phyloP scores from a whole-genome alignment of 306 rosid species.

The Prunus salicina region DNA sequence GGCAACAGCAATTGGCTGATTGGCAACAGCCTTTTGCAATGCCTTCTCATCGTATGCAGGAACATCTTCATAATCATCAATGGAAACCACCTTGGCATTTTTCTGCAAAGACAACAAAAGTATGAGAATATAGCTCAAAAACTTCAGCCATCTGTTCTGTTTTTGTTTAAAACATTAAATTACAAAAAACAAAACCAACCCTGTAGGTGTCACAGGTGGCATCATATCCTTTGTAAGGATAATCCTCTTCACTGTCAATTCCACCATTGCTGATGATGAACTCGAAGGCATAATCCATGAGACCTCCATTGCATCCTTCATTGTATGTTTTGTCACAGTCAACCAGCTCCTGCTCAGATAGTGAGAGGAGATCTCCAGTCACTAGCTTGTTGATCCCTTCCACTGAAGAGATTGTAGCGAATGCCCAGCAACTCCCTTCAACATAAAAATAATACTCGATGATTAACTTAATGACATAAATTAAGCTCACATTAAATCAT shows the following conservation, averaged over 20 bases:
- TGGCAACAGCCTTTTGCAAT: constrained; percentile 65
- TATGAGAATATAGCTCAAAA: neutral
- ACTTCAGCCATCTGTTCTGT: no score
- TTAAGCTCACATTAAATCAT: no score
- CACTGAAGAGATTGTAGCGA: constrained; percentile 63
- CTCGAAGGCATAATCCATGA: constrained; percentile 72
- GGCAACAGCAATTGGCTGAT: constrained; percentile 78
- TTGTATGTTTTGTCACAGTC: constrained; percentile 73
- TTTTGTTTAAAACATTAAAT: no score
- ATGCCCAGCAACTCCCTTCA: constrained; percentile 97
- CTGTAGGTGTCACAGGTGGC: constrained; percentile 53
- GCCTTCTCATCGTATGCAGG: constrained; percentile 58
- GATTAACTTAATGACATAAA: neutral
- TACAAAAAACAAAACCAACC: constrained; percentile 36
- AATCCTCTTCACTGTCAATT: constrained; percentile 77
- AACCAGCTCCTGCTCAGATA: constrained; percentile 87
- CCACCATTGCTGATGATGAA: constrained; percentile 84
- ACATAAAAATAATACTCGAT: neutral
- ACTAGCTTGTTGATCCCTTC: constrained; percentile 85
- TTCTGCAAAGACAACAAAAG: constrained; percentile 36
- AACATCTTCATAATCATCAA: constrained; percentile 68
- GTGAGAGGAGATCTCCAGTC: constrained; percentile 65
- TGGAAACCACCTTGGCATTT: constrained; percentile 71
- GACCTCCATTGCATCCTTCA: constrained; percentile 81
- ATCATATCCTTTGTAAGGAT: constrained; percentile 61